phyloP scores from a whole-genome alignment of 108 stramenopile genomes.

The Pseudonitzschia multistriata region DNA sequence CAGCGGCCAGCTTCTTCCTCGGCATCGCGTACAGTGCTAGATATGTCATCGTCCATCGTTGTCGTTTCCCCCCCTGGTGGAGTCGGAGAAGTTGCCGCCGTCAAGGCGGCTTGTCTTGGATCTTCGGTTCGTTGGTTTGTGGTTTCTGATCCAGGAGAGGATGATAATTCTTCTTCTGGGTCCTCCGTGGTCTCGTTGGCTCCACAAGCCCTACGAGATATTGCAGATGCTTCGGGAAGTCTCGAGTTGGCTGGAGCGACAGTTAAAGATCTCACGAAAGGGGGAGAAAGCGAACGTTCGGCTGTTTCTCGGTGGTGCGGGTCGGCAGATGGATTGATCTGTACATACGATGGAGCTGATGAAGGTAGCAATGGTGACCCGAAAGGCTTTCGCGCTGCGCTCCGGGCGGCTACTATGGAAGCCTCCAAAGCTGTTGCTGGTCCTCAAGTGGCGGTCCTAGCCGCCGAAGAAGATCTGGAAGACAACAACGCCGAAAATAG shows the following conservation, averaged over 20 bases:
- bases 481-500: conserved; percentile 34
- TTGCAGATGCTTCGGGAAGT: conserved; percentile 45
- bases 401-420: conserved; percentile 56
- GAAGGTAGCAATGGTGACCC: conserved; percentile 41
- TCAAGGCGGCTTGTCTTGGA: conserved; percentile 64
- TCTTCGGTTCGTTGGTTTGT: conserved; percentile 71
- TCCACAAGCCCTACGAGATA: conserved; percentile 34
- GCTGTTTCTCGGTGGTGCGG: conserved; percentile 64
- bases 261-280: conserved; percentile 40
- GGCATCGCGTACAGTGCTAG: neutral
- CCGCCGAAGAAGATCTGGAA: conserved; percentile 47
- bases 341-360: conserved; percentile 58
- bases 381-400: conserved; percentile 40
- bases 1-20: neutral
- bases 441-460: conserved; percentile 45
- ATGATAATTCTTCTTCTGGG: conserved; percentile 7
- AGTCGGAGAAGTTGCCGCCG: conserved; percentile 73
- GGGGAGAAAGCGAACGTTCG: conserved; percentile 35
- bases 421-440: conserved; percentile 40
- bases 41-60: conserved; percentile 27
- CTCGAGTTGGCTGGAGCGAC: conserved; percentile 65
- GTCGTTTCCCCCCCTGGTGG: conserved; percentile 82
- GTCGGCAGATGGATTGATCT: conserved; percentile 42
- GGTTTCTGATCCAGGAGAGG: conserved; percentile 36
- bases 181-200: conserved; percentile 38